Conservation (phyloP, 371 early-diverging fungal genomes). For the Lichtheimia corymbifera region DNA sequence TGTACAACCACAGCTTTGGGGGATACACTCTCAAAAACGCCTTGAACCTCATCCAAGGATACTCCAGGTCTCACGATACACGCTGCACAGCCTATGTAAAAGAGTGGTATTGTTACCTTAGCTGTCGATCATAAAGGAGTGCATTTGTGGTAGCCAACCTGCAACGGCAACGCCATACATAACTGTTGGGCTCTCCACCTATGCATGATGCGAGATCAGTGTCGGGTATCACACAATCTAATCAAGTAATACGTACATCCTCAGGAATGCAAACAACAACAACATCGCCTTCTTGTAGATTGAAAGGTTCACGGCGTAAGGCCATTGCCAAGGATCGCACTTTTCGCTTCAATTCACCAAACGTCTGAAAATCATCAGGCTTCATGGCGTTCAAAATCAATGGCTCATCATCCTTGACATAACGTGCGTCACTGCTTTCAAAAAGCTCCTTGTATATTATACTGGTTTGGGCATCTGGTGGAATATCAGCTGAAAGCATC, state of each 20-base stretch:
- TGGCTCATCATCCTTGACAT: neutral
- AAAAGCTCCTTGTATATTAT: neutral
- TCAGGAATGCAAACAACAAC: neutral
- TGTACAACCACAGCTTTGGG: neutral
- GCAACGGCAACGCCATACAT: neutral
- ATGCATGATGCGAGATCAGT: neutral
- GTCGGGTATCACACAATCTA: neutral
- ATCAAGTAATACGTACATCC: neutral
- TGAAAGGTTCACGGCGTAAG: neutral
- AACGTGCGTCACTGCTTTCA: neutral
- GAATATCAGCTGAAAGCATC: too few relatives aligned
- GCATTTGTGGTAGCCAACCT: neutral
- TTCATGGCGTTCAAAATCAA: neutral
- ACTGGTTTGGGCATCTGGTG: too few relatives aligned
- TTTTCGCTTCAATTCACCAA: neutral
- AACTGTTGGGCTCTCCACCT: neutral
- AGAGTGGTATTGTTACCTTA: neutral
- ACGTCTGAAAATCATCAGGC: neutral
- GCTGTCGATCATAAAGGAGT: neutral
- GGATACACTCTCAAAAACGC: neutral
- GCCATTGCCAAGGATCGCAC: neutral
- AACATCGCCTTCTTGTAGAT: neutral
- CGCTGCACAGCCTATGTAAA: neutral
- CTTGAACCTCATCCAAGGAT: neutral
- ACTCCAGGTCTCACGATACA: neutral